Base-by-base conservation (phyloP, 805 yeast genomes). In the Kazachstania martiniae region DNA sequence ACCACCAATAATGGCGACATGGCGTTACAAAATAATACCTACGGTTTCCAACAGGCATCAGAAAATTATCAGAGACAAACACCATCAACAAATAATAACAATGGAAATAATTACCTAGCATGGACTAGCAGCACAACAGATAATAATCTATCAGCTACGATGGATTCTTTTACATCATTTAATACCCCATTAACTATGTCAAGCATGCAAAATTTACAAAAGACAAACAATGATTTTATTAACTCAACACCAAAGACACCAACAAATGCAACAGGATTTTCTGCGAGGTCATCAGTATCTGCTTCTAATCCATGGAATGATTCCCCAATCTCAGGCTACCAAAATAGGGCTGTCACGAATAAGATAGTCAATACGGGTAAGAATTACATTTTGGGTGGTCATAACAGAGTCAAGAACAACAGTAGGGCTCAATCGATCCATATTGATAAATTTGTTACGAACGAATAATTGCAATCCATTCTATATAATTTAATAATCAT, bases 401-500 rank as follows among this genome's bases (percentile, higher is more conserved):
- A 51, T 30, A 49, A 46, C 26, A 32, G 50, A 22, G 42, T 45
- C 21, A 34, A 47, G 26, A 54, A 56, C 29, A 51, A 47, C 30
- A 49, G 55, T 24, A 49, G 59, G 32, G 54, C 57, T 7, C 58
- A 56, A 37, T 50, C 58, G 3, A 49, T 53, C 24, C 61, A 56
- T 32, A 52, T 56, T 8, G 61, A 56, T 35, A 41, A 51, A 27
- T 54, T 52, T 27, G 45, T 47, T 32, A 36, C 33, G 13, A 25
- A 15, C n/a, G n/a, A n/a, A n/a, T n/a, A n/a, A n/a, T n/a, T n/a
- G n/a, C n/a, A n/a, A n/a, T n/a, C n/a, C n/a, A n/a, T n/a, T n/a
- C n/a, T n/a, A n/a, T n/a, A n/a, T n/a, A n/a, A n/a, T n/a, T n/a
- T n/a, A n/a, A n/a, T n/a, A n/a, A n/a, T n/a, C n/a, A n/a, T n/a